phyloP scores from a whole-genome alignment of 768 basidiomycete genomes.

The Symmetrospora coprosmae region DNA sequence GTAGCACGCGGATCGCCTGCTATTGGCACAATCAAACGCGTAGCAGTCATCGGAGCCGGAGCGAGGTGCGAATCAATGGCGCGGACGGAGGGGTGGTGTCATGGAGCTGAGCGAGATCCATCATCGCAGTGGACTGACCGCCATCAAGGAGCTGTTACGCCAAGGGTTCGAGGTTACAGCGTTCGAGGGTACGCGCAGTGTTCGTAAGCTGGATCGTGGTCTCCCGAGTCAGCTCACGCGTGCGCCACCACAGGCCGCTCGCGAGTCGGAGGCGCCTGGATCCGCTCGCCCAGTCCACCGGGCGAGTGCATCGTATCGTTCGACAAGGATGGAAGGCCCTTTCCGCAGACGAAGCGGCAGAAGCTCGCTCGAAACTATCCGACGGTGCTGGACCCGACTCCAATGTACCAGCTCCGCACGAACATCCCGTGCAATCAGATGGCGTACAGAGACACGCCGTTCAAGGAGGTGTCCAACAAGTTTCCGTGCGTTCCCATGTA shows the following conservation, averaged over 20 bases:
- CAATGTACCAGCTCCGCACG: constrained; percentile 28
- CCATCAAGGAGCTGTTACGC: neutral
- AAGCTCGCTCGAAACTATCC: neutral
- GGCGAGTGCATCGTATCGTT: constrained; percentile 5
- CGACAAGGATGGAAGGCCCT: constrained; percentile 3
- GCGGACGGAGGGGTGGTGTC: neutral
- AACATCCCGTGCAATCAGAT: constrained; percentile 24
- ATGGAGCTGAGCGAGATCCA: neutral
- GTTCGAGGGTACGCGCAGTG: neutral
- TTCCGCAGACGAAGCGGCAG: neutral
- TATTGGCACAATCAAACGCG: neutral
- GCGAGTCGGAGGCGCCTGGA: constrained; percentile 21
- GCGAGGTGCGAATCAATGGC: constrained; percentile 10
- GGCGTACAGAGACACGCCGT: neutral
- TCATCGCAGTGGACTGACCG: constrained; percentile 4
- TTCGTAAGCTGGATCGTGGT: neutral
- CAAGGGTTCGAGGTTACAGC: constrained; percentile 4
- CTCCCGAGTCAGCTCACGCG: neutral
- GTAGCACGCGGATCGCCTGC: no score
- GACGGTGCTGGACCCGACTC: constrained; percentile 8
- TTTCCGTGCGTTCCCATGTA: neutral
- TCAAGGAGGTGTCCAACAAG: neutral
- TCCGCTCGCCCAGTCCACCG: neutral
- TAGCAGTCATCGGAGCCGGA: constrained; percentile 9
- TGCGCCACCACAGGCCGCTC: neutral